Percentiles rank a stretch among this genome's conserved stretches.
Evolutionary conservation across 140 eudicot genomes (phyloP).

Genomic region (Stevia rebaudiana): DNA sequence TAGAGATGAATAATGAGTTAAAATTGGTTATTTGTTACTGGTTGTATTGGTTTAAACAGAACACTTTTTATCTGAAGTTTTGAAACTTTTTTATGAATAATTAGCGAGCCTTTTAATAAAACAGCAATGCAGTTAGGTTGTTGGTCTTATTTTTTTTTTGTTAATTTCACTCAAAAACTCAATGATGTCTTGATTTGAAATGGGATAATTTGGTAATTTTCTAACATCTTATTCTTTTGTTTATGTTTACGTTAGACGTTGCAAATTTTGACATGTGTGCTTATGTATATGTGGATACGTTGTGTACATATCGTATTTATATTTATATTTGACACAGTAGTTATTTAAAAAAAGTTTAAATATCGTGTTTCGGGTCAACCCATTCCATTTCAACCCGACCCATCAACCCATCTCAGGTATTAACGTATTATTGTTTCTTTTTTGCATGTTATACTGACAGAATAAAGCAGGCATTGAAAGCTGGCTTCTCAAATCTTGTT

Average conservation of each 20-base stretch:
- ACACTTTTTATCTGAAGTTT: background rate
- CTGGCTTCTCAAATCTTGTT: slow-evolving; percentile 83
- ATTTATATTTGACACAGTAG: background rate
- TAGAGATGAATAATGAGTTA: background rate
- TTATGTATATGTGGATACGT: background rate
- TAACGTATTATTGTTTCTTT: background rate
- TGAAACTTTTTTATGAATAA: background rate
- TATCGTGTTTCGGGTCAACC: background rate
- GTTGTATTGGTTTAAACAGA: background rate
- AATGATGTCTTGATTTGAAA: background rate
- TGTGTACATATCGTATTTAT: background rate
- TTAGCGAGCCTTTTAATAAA: background rate
- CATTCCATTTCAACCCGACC: background rate
- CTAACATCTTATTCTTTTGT: background rate
- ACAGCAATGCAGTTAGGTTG: background rate
- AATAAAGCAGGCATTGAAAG: slow-evolving; percentile 86
- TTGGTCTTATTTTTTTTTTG: background rate
- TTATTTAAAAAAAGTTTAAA: background rate
- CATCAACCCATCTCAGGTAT: background rate
- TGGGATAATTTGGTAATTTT: background rate
- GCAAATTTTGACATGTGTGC: background rate
- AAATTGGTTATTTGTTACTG: background rate
- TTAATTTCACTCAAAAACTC: background rate
- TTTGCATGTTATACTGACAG: slow-evolving; percentile 25
- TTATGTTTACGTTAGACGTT: background rate